phyloP scores from a whole-genome alignment of 768 basidiomycete genomes.

The Macrocybe gigantea region DNA sequence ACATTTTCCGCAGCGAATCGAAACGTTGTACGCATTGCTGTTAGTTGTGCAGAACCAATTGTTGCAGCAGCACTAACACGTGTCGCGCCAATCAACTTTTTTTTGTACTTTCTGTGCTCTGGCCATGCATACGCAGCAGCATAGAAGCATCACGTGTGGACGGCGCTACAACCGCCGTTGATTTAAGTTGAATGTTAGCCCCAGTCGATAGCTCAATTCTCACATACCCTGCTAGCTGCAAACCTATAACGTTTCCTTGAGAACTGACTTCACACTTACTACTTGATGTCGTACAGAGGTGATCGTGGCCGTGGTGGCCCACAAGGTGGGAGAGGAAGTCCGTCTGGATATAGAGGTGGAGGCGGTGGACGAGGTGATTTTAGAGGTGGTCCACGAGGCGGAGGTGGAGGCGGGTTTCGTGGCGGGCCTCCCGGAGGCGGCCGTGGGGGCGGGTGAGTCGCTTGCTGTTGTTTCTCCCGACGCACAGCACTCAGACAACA shows the following conservation, averaged over 20 bases:
- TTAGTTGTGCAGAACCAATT: slow-evolving; percentile 61
- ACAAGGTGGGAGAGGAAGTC: slow-evolving; percentile 22
- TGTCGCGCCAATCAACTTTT: too few relatives aligned
- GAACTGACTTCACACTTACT: slow-evolving; percentile 29
- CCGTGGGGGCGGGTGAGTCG: slow-evolving; percentile 30
- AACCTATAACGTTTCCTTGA: slow-evolving; percentile 9
- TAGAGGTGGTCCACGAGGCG: slow-evolving; percentile 10
- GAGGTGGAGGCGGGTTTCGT: slow-evolving; percentile 20
- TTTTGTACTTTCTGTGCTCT: too few relatives aligned
- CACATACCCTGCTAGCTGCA: too few relatives aligned
- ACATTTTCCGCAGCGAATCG: slow-evolving; percentile 39
- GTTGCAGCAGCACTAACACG: slow-evolving; percentile 15
- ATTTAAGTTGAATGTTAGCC: too few relatives aligned
- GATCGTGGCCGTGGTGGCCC: slow-evolving; percentile 20
- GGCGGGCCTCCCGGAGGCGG: slow-evolving; percentile 25
- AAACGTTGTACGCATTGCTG: slow-evolving; percentile 53
- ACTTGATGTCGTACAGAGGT: slow-evolving; percentile 24
- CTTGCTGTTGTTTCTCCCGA: neutral
- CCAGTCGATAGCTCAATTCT: too few relatives aligned
- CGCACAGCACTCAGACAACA: too few relatives aligned
- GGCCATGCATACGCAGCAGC: too few relatives aligned
- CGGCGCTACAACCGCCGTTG: too few relatives aligned
- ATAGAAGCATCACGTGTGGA: too few relatives aligned
- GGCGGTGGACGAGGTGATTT: slow-evolving; percentile 12
- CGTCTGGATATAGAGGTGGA: slow-evolving; percentile 21